A percentile compares a stretch with the other conserved stretches of the same genome.
Evolutionary conservation across 768 basidiomycete species (phyloP).

Genomic region (Fomitopsis pulvina): DNA sequence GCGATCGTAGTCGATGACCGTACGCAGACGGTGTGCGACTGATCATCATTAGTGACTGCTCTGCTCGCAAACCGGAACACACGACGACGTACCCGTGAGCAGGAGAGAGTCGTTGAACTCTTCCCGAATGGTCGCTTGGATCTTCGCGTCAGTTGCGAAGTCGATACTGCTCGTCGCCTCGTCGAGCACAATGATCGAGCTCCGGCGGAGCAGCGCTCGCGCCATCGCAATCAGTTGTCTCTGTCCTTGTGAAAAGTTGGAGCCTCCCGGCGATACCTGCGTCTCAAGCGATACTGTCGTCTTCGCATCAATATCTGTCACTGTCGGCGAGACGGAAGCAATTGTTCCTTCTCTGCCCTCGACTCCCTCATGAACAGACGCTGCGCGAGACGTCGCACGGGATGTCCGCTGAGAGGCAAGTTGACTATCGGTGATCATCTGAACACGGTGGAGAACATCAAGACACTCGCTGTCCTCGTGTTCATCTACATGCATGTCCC

Average conservation of each 20-base stretch:
- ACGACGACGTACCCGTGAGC: constrained; percentile 51
- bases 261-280: constrained; percentile 77
- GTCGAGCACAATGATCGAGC: constrained; percentile 70
- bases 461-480: constrained; percentile 74
- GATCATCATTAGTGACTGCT: constrained; percentile 13
- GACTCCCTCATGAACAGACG: constrained; percentile 37
- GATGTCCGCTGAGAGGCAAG: constrained; percentile 45
- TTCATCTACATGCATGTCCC: constrained; percentile 38
- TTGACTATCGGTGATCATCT: constrained; percentile 54
- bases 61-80: neutral
- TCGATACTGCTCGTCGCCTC: constrained; percentile 86
- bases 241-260: constrained; percentile 92
- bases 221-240: constrained; percentile 86
- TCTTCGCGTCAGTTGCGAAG: constrained; percentile 84
- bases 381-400: constrained; percentile 37
- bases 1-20: constrained; percentile 77
- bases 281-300: constrained; percentile 62
- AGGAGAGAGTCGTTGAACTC: constrained; percentile 75
- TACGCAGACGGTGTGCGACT: constrained; percentile 72
- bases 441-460: constrained; percentile 78
- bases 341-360: constrained; percentile 30
- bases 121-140: constrained; percentile 80
- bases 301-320: constrained; percentile 52
- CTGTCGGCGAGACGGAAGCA: constrained; percentile 19
- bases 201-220: constrained; percentile 65